Base-by-base conservation (phyloP, 1,284 basidiomycete species). In the Afroboletus lepidellus region DNA sequence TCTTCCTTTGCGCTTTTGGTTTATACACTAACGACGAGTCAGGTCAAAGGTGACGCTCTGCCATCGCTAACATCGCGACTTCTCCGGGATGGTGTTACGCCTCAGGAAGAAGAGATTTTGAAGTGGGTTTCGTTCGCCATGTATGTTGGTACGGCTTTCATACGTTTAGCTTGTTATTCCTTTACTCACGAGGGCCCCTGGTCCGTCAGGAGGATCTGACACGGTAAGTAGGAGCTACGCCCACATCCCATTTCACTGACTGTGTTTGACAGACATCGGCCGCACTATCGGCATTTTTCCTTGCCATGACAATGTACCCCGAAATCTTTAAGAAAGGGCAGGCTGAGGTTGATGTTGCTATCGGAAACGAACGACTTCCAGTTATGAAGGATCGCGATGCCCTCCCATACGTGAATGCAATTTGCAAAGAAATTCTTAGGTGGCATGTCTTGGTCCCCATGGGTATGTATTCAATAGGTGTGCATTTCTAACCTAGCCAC, bases 21-120 rank as follows among this genome's bases (percentile, higher is more conserved):
- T 6, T 25, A 13, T 21, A 34, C 18, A 2, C 24, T 41, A 13
- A 60, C 18, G 1, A 3, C 20, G 5, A 18, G n/a, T 25, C 47
- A 77, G 77, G 72, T 64, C 4, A 60, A 63, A 3, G 76, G 76
- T 0, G 62, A 62, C n/a, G 72, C 73, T 7, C 50, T 53, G 0
- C 62, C 71, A 0, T 78, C 74, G 1, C 70, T 72, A 32, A 64
- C 71, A 3, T 73, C 74, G 1, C 34, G 29, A 21, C 20, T 27
- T 23, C 24, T 49, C 32, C 42, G 45, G n/a, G 51, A 52, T 5
- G 49, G 51, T 15, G 18, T 60, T 4, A 39, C 46, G 23, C 21
- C 43, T 3, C 53, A 62, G 21, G 62, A 64, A 1, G 48, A 55
- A 30, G 21, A 54, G 1, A 25, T 51, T 6, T 29, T 64, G 25